Evolutionary conservation across 2,329 filamentous ascomycete genomes (phyloP).

Genomic region (Daldinia eschscholtzii): DNA sequence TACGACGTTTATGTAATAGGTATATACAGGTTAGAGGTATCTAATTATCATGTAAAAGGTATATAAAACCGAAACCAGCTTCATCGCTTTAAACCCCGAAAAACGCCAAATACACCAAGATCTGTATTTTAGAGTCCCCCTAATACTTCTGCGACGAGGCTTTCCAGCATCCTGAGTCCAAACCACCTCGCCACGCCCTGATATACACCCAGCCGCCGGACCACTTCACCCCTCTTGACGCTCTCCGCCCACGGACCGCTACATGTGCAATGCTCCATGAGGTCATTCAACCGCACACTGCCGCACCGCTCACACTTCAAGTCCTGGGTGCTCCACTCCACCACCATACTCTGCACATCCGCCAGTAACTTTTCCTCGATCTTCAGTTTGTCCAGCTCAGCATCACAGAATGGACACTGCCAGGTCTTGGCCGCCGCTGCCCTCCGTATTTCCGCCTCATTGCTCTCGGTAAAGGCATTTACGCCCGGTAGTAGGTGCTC

Average conservation of each 20-base stretch:
- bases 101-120: slow-evolving; percentile 2
- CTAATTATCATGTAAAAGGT: slow-evolving; percentile 2
- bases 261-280: slow-evolving; percentile 96
- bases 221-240: slow-evolving; percentile 74
- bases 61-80: neutral
- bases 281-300: slow-evolving; percentile 87
- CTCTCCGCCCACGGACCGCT: slow-evolving; percentile 86
- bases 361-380: slow-evolving; percentile 87
- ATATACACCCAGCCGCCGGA: slow-evolving; percentile 76
- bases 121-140: slow-evolving; percentile 41
- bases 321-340: slow-evolving; percentile 91
- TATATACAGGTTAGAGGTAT: neutral
- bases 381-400: slow-evolving; percentile 79
- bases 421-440: slow-evolving; percentile 65
- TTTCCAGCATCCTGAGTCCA: slow-evolving; percentile 82
- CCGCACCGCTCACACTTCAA: slow-evolving; percentile 80
- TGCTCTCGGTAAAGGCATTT: slow-evolving; percentile 33
- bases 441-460: slow-evolving; percentile 36
- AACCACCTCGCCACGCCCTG: slow-evolving; percentile 82
- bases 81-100: neutral
- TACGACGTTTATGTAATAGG: neutral
- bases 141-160: slow-evolving; percentile 76
- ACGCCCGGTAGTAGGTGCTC: slow-evolving; percentile 77
- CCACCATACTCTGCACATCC: slow-evolving; percentile 78
- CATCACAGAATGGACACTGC: slow-evolving; percentile 82